Evolutionary conservation across 495 filamentous ascomycete genomes (phyloP).

Genomic region (Podospora appendiculata): DNA sequence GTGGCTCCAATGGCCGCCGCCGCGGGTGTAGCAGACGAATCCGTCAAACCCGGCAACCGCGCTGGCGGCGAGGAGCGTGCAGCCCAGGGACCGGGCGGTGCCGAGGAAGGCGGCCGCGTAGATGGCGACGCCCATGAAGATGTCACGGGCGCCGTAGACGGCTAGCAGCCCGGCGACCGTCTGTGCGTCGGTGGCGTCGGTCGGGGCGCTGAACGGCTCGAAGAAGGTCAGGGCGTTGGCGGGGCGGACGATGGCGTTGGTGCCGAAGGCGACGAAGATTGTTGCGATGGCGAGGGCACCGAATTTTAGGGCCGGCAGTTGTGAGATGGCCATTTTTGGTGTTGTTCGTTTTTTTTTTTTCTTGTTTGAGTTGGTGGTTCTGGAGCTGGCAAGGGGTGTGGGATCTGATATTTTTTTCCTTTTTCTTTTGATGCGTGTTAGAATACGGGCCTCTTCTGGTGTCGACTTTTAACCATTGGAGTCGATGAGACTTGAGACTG

Average conservation of each 20-base stretch:
- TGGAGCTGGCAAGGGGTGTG: no score
- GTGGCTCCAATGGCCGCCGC: constrained; percentile 44
- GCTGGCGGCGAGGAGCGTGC: constrained; percentile 36
- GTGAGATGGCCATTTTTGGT: not conserved
- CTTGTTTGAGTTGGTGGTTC: no score
- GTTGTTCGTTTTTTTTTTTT: no score
- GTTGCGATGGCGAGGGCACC: constrained; percentile 29
- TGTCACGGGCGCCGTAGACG: constrained; percentile 44
- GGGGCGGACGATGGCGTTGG: constrained; percentile 41
- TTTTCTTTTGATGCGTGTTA: no score
- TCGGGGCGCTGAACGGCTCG: constrained; percentile 26
- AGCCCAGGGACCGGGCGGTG: constrained; percentile 32
- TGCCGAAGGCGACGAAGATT: constrained; percentile 39
- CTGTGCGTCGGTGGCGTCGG: constrained; percentile 19
- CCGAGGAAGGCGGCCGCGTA: constrained; percentile 31
- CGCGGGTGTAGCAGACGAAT: constrained; percentile 29
- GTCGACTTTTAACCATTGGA: no score
- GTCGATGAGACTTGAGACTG: no score
- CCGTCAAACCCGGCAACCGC: constrained; percentile 43
- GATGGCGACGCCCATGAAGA: constrained; percentile 47
- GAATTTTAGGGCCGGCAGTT: not conserved
- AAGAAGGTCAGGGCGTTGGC: constrained; percentile 39
- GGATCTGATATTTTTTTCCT: no score
- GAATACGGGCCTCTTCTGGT: no score
- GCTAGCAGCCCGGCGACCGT: constrained; percentile 35